Conservation (phyloP, 2,329 filamentous ascomycete species). For the Colletotrichum noveboracense region DNA sequence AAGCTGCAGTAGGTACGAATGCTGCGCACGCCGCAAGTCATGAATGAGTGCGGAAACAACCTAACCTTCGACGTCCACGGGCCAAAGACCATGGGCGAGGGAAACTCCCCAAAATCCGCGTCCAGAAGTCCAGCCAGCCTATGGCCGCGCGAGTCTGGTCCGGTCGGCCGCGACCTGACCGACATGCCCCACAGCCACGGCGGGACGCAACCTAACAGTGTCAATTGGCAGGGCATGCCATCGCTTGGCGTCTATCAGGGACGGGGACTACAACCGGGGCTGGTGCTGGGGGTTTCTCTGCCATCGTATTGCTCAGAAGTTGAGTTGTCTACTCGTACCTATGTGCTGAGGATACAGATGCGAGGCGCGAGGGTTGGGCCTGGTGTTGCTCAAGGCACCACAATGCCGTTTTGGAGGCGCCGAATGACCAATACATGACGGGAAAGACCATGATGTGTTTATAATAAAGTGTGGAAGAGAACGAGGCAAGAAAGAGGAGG, state of each 20-base stretch:
- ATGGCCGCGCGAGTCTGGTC: slow-evolving; percentile 1
- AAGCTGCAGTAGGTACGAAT: neutral
- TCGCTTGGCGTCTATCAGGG: neutral
- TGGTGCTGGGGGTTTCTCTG: neutral
- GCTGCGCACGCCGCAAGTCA: neutral
- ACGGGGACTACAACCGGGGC: neutral
- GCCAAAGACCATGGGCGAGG: neutral
- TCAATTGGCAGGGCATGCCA: neutral
- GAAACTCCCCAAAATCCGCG: neutral
- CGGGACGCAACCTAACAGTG: slow-evolving; percentile 16
- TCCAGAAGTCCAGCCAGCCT: neutral
- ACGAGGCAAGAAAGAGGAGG: neutral
- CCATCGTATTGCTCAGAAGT: neutral
- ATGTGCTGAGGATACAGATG: neutral
- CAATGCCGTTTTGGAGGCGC: neutral
- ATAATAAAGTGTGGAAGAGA: neutral
- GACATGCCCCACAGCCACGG: slow-evolving; percentile 5
- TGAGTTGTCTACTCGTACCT: neutral
- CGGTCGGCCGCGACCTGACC: slow-evolving; percentile 17
- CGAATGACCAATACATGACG: neutral
- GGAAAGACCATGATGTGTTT: neutral
- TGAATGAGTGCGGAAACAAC: neutral
- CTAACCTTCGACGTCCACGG: neutral
- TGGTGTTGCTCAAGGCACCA: neutral
- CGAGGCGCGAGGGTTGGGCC: neutral